Base-by-base conservation (phyloP, 164 flowering plant species). In the Platanus orientalis region DNA sequence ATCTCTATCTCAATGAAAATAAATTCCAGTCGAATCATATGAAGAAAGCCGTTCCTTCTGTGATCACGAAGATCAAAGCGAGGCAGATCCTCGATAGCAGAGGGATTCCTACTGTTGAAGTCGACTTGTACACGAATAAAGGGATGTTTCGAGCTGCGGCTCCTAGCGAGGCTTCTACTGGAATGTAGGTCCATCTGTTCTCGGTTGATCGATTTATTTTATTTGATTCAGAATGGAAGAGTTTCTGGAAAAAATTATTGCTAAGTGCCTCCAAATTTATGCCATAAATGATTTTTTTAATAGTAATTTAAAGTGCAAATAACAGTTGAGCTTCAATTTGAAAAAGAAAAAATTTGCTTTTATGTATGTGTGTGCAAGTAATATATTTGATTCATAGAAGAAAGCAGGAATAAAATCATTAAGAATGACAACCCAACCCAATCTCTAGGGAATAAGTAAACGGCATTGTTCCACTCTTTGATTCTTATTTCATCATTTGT, bases 71-170 rank as follows among this genome's bases (percentile, higher is more conserved):
- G 83, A 68, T 95, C 6, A 92, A 77, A 70, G 99, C 92, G 34
- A 75, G 99, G 68, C 99, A 92, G 74, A 87, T 95, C 59, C 82
- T 95, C 2, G 99, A 95, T 53, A 89, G 99, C 70, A 78, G 97
- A 79, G 99, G 99, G 45, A 79, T 89, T 74, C 99, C 99, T 17
- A 95, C 97, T 12, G 91, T 95, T 54, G 99, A 95, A 71, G 99
- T 92, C 7, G 99, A 95, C 49, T 71, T 95, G 64, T 65, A 71
- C 66, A 92, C 99, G 11, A 92, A 92, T 64, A 95, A 92, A 76
- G 99, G 97, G 49, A 69, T 84, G 78, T 92, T 86, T 52, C 89
- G 97, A 17, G 97, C 97, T 73, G 86, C 99, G 4, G 82, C 70
- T 32, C 99, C 99, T 11, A 79, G 92, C 54, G 97, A 92, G 9